These are phyloP conservation scores for Tulasnella sp. DNA, from an alignment of 768 basidiomycete genomes.

Conservation along the genomic window DNA sequence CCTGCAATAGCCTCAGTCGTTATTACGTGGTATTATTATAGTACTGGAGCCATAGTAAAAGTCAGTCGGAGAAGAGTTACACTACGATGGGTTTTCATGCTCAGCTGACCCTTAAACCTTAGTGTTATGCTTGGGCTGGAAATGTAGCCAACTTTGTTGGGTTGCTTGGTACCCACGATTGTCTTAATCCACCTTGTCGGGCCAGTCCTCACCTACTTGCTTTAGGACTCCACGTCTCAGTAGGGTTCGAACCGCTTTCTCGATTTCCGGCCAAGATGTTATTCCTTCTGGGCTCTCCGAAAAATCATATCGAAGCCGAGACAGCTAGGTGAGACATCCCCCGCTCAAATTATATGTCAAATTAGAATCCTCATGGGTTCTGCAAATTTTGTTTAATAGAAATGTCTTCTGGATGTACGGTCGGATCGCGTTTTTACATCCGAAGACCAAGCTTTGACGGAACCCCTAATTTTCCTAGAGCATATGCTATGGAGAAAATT, in stretches of 20 bases:
- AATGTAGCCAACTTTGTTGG: not conserved
- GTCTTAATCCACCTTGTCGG: not conserved
- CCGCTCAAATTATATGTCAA: not conserved
- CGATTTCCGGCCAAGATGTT: conserved; percentile 8
- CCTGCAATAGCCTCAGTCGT: not conserved
- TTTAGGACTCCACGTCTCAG: conserved; percentile 16
- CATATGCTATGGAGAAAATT: conserved; percentile 24
- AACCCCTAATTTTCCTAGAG: conserved; percentile 1
- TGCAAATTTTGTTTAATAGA: not conserved
- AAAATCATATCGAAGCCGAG: not conserved
- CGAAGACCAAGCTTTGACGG: not conserved
- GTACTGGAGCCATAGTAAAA: not conserved
- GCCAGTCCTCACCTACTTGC: not conserved
- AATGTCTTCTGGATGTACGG: conserved; percentile 30
- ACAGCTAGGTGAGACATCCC: not conserved
- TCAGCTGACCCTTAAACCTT: not conserved
- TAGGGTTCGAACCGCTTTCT: conserved; percentile 19
- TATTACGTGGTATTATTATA: conserved; percentile 23
- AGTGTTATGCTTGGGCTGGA: conserved; percentile 11
- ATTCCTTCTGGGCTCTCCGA: not conserved
- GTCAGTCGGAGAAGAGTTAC: not conserved
- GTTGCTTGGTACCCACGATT: not conserved
- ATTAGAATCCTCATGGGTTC: not conserved
- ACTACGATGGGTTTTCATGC: not conserved
- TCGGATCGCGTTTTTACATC: not conserved